These are phyloP conservation scores for Lentinula boryana DNA, from an alignment of 768 basidiomycete species.

Conservation along the genomic window DNA sequence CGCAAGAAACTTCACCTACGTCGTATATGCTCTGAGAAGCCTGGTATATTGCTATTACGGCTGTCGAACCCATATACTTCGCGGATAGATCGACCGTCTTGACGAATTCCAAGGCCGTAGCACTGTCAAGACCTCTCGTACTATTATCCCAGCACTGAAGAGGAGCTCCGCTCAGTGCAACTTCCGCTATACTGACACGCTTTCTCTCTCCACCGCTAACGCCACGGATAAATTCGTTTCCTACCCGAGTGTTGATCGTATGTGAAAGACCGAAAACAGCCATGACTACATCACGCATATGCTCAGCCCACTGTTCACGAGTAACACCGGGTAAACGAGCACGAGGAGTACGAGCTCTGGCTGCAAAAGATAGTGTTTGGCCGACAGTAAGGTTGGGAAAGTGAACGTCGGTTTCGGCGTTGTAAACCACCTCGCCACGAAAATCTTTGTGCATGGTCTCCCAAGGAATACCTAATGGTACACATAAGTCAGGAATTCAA, in stretches of 20 bases:
- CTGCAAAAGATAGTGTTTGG: slow-evolving; percentile 46
- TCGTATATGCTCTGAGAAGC: slow-evolving; percentile 34
- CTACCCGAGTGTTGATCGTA: slow-evolving; percentile 54
- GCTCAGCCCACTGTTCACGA: slow-evolving; percentile 26
- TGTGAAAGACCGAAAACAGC: slow-evolving; percentile 56
- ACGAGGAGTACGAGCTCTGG: slow-evolving; percentile 39
- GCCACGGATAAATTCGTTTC: slow-evolving; percentile 54
- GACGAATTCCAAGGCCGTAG: slow-evolving; percentile 39
- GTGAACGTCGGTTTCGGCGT: slow-evolving; percentile 40
- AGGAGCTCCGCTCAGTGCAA: slow-evolving; percentile 33
- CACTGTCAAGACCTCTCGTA: slow-evolving; percentile 19
- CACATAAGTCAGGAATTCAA: background rate
- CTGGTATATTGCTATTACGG: slow-evolving; percentile 40
- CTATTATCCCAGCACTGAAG: slow-evolving; percentile 47
- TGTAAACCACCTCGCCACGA: slow-evolving; percentile 40
- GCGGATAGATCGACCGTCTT: slow-evolving; percentile 33
- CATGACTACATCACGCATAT: slow-evolving; percentile 38
- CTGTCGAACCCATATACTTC: slow-evolving; percentile 32
- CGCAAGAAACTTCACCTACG: slow-evolving; percentile 10
- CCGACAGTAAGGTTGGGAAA: slow-evolving; percentile 44
- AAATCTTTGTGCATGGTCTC: slow-evolving; percentile 39
- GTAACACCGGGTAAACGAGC: slow-evolving; percentile 26
- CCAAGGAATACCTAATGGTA: slow-evolving; percentile 29
- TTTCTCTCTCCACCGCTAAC: slow-evolving; percentile 54
- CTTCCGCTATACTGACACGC: slow-evolving; percentile 56